Evolutionary conservation across 1,139 yeast species (phyloP), one percentile per base, ranked within the genome.

Genomic region (Saccharomyces hybrid): DNA sequence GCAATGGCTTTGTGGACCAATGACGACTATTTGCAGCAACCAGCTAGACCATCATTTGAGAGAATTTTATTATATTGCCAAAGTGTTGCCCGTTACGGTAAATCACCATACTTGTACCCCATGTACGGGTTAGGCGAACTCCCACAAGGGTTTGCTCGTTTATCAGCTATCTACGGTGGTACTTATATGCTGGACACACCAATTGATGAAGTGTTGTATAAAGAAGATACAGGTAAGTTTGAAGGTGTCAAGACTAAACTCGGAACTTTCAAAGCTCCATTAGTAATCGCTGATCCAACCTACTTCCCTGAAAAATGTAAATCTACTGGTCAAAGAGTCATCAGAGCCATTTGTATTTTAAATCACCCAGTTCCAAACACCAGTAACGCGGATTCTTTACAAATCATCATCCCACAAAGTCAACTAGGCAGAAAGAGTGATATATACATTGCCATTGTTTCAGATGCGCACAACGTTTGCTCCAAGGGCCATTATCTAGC

Each of bases 171-270:
- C 62, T 91, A 93, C 67, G 99, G 99, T 61, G 99, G 99, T 67
- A 93, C 99, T 34, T 93, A 90, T 71, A 95, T 93, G 99, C 82
- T 93, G 69, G 96, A 90, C 71, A 91, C 96, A 50, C 96, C 97
- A 53, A 84, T 95, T 59, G 96, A 93, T 59, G 96, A 91, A 72
- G 80, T 90, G 31, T 78, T 86, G 54, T 90, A 86, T 70, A 83
- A 79, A 52, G 84, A 79, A 24, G 83, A 82, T 31, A 86, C 84
- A 52, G 56, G 55, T 3, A 53, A 52, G 38, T 90, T 90, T 63
- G 78, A 79, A 42, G 97, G 97, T 54, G 96, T 93, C 54, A 81
- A 83, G 63, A 87, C 97, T 52, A 95, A 91, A 59, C 95, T 90
- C 64, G 98, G 96, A 62, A 80, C 79, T 47, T 97, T 96, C 32